phyloP scores from a whole-genome alignment of 2,329 filamentous ascomycete genomes.

The Penicillium concentricum region DNA sequence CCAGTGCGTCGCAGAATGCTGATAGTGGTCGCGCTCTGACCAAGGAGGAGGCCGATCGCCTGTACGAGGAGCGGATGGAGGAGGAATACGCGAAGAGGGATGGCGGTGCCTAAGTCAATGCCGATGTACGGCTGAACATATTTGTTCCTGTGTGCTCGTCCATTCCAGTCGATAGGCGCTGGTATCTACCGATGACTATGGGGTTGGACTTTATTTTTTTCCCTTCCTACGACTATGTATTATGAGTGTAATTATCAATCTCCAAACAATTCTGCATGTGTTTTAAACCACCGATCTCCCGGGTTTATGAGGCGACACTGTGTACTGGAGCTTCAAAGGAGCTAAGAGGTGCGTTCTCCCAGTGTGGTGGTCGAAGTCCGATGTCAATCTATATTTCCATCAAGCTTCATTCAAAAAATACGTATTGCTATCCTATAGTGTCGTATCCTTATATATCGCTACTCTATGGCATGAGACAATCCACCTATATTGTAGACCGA shows the following conservation, averaged over 20 bases:
- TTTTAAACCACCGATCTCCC: not conserved
- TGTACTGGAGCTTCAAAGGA: not conserved
- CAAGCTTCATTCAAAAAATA: not conserved
- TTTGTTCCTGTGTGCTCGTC: not conserved
- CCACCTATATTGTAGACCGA: not conserved
- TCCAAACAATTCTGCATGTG: not conserved
- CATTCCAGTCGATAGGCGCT: not conserved
- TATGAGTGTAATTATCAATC: not conserved
- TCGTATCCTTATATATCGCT: not conserved
- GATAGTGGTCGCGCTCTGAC: constrained; percentile 31
- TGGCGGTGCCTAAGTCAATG: constrained; percentile 37
- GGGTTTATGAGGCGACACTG: too few species aligned
- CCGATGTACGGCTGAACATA: not conserved
- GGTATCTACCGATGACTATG: not conserved
- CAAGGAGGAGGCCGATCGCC: constrained; percentile 43
- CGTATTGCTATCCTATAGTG: not conserved
- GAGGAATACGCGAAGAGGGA: constrained; percentile 50
- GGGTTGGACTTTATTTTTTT: not conserved
- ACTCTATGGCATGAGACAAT: not conserved
- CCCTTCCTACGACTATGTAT: not conserved
- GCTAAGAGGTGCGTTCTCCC: too few species aligned
- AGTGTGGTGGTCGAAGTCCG: not conserved
- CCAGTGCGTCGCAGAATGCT: constrained; percentile 18
- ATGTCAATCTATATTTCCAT: too few species aligned
- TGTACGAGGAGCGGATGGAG: constrained; percentile 49